Base-by-base conservation (phyloP, 306 rosid species). In the Prunus fruticosa region DNA sequence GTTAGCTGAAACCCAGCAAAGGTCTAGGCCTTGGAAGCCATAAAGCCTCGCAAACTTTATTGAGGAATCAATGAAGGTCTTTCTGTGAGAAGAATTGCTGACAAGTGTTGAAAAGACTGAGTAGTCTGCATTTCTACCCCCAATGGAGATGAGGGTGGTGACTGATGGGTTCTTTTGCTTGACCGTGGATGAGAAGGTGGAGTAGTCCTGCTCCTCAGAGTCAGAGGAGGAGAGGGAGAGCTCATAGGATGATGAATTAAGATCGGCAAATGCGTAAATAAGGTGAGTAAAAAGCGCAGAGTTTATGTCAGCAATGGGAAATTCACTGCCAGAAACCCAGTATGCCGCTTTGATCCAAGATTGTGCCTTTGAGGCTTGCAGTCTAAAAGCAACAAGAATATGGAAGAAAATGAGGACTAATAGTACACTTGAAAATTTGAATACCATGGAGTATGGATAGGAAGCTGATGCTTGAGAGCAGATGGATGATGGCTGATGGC, bases 251-350 rank as follows among this genome's bases (percentile, higher is more conserved):
- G 84, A 78, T 63, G 79, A 52, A 77, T 81, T 81, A 0, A 86
- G 9, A 11, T 19, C 61, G 6, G 81, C 76, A 23, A 47, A 86
- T 32, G 77, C 82, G 13, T 71, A 86, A 14, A 78, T 28, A 2
- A 83, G 86, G 69, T 83, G 86, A 61, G 82, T 83, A 34, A 51
- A 86, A 10, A 86, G 86, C 23, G 52, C 12, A 30, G 84, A 78
- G 30, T 86, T 79, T 3, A 86, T 78, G 41, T 73, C 71, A 16
- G 84, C 69, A 32, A 52, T 7, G 11, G 82, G 52, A 57, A 64
- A 58, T 2, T n/a, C 72, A 0, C 63, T 51, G 5, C 74, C 77
- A 0, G 76, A 69, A 56, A 0, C 60, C 87, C 86, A 79, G 72
- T 76, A 79, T 61, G 79, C 90, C 10, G 20, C 65, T 81, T 47